Conservation (phyloP, 257 asterid genomes). For the Ilex asprella region DNA sequence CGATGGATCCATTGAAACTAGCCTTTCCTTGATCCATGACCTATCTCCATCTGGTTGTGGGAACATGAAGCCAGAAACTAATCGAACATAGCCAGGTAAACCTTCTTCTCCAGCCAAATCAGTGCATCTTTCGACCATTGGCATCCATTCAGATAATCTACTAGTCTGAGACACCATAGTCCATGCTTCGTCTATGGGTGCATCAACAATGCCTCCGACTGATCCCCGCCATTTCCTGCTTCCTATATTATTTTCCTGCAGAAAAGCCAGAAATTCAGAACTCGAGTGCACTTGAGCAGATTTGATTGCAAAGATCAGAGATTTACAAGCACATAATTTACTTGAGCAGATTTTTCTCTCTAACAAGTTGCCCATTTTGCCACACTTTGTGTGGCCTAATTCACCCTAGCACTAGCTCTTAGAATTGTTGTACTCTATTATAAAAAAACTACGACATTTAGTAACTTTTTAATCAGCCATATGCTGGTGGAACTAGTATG, state of each 20-base stretch:
- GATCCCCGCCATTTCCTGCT: constrained; percentile 55
- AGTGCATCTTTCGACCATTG: constrained; percentile 57
- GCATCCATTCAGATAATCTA: constrained; percentile 56
- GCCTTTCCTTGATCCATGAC: constrained; percentile 70
- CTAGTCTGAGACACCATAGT: constrained; percentile 37
- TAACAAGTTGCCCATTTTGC: no score
- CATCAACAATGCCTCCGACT: constrained; percentile 53
- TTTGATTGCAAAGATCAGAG: no score
- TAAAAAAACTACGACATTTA: no score
- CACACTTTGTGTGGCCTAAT: no score
- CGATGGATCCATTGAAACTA: constrained; percentile 32
- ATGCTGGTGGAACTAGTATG: no score
- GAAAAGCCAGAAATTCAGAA: neutral
- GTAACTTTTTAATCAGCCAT: no score
- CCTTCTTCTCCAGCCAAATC: constrained; percentile 47
- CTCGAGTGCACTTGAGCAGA: no score
- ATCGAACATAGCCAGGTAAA: constrained; percentile 39
- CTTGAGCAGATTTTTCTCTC: no score
- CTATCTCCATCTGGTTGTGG: constrained; percentile 58
- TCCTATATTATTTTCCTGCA: constrained; percentile 12
- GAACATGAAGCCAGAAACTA: constrained; percentile 77
- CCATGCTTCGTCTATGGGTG: constrained; percentile 46
- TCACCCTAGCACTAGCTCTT: no score
- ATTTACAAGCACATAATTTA: no score
- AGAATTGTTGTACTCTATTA: no score